phyloP scores from a whole-genome alignment of 257 asterid genomes.

The Jacaranda mimosifolia region DNA sequence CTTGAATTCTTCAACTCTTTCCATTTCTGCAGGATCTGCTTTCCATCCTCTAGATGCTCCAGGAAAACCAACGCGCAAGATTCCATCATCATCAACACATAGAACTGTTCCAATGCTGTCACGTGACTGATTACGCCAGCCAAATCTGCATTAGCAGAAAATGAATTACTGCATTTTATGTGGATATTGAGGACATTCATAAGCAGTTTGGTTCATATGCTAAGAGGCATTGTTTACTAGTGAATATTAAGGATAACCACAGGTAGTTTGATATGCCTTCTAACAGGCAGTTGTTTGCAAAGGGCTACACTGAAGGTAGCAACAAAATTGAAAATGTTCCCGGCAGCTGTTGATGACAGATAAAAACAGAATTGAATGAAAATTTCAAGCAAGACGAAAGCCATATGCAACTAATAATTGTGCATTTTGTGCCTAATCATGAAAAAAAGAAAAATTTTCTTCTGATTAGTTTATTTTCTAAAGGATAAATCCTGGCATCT shows the following conservation, averaged over 20 bases:
- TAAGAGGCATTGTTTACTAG: conserved; percentile 3
- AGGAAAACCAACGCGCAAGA: conserved; percentile 97
- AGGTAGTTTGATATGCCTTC: conserved; percentile 1
- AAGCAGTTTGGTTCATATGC: not conserved
- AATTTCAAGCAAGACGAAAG: not conserved
- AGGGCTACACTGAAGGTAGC: not conserved
- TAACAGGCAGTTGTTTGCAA: not conserved
- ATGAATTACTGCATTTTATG: conserved; percentile 9
- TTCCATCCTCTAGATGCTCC: conserved; percentile 99
- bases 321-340: conserved; percentile 2
- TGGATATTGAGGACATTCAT: conserved; percentile 10
- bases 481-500: conserved; percentile 9
- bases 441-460: not conserved
- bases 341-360: not conserved
- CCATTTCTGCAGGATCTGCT: conserved; percentile 99
- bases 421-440: not conserved
- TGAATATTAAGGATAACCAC: conserved; percentile 31
- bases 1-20: conserved; percentile 97
- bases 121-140: conserved; percentile 97
- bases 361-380: conserved; percentile 4
- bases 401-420: not conserved
- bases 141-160: conserved; percentile 73
- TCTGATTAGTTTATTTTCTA: conserved; percentile 21
- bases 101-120: conserved; percentile 95
- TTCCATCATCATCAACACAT: conserved; percentile 99